Evolutionary conservation across 768 basidiomycete species (phyloP).

Genomic region (Mycena olivaceomarginata): DNA sequence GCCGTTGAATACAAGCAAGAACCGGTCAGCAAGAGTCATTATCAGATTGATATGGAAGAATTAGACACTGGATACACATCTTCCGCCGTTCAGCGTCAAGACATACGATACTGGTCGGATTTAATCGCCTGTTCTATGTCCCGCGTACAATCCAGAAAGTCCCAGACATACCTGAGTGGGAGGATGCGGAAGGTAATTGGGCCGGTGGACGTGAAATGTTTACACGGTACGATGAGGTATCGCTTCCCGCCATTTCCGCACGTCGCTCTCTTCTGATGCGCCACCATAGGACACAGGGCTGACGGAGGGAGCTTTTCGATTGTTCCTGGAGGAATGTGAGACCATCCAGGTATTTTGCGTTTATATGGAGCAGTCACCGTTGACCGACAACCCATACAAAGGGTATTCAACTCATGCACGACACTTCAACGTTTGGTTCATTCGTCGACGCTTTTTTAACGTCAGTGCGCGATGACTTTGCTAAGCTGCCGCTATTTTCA

Average conservation of each 20-base stretch:
- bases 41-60: slow-evolving; percentile 67
- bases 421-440: slow-evolving; percentile 78
- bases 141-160: slow-evolving; percentile 80
- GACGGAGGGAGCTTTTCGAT: slow-evolving; percentile 82
- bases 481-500: slow-evolving; percentile 74
- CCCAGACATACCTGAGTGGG: slow-evolving; percentile 76
- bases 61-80: slow-evolving; percentile 39
- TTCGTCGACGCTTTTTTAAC: slow-evolving; percentile 77
- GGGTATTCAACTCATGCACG: slow-evolving; percentile 84
- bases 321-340: slow-evolving; percentile 85
- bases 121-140: slow-evolving; percentile 77
- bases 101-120: slow-evolving; percentile 82
- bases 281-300: slow-evolving; percentile 72
- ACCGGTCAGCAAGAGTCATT: slow-evolving; percentile 71
- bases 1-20: slow-evolving; percentile 72
- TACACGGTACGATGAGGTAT: slow-evolving; percentile 72
- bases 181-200: slow-evolving; percentile 75
- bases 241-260: not conserved
- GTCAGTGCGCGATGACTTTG: slow-evolving; percentile 80
- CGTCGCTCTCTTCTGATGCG: not conserved
- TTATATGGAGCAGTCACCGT: not conserved
- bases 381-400: slow-evolving; percentile 49
- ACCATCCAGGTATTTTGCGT: slow-evolving; percentile 75
- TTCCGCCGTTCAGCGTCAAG: slow-evolving; percentile 41
- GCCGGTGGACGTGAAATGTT: slow-evolving; percentile 70